Evolutionary conservation across 2,329 filamentous ascomycete genomes (phyloP).

Genomic region (Zasmidium angulare): DNA sequence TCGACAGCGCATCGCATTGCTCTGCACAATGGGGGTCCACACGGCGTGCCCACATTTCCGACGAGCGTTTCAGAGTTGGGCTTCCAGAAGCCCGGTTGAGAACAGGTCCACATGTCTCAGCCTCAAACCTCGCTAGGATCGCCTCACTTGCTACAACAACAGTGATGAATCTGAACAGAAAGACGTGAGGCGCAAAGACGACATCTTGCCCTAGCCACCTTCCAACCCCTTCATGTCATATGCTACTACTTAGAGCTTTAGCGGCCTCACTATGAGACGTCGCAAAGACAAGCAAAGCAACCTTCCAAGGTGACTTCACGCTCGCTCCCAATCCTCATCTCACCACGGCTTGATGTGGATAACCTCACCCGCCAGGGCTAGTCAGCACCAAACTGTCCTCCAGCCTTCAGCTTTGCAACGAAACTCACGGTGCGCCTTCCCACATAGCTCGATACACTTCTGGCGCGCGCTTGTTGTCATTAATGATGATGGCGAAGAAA

Average conservation of each 20-base stretch:
- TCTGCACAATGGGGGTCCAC: not conserved
- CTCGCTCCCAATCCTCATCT: not conserved
- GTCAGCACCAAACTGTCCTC: too few species aligned
- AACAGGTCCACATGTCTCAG: not conserved
- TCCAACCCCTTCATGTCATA: not conserved
- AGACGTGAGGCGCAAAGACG: too few species aligned
- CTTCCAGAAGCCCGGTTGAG: slow-evolving; percentile 23
- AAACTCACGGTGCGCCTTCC: too few species aligned
- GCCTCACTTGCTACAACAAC: not conserved
- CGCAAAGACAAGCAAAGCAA: too few species aligned
- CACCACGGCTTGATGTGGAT: too few species aligned
- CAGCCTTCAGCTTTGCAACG: too few species aligned
- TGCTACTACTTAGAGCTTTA: not conserved
- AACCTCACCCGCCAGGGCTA: too few species aligned
- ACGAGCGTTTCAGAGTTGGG: not conserved
- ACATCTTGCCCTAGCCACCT: not conserved
- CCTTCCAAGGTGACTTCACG: too few species aligned
- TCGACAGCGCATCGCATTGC: not conserved
- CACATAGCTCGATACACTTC: too few species aligned
- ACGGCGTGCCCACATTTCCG: not conserved
- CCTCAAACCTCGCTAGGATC: not conserved
- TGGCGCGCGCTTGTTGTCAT: too few species aligned
- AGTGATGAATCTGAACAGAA: too few species aligned
- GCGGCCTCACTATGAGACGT: not conserved
- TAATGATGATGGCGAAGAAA: too few species aligned